phyloP scores from a whole-genome alignment of 139 green algal species.

The Coccomyxa sp. region DNA sequence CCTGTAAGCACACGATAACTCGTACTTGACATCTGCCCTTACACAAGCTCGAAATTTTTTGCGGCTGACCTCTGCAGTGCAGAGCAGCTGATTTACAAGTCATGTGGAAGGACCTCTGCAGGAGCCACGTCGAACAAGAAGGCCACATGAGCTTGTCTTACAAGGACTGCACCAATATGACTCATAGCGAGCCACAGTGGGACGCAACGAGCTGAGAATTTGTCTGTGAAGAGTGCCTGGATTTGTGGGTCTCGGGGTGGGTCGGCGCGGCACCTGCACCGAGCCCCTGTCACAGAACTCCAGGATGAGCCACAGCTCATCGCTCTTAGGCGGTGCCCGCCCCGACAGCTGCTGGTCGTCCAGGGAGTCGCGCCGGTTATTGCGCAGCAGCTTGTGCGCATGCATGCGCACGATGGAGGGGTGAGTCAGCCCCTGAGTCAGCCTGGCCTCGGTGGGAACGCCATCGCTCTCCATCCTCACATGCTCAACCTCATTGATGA shows the following conservation, averaged over 20 bases:
- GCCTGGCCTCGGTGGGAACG: not conserved
- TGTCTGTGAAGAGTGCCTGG: too few species aligned
- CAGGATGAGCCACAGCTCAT: conserved; percentile 17
- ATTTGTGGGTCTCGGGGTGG: too few species aligned
- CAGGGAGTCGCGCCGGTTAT: not conserved
- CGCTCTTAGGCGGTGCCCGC: not conserved
- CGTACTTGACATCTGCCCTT: not conserved
- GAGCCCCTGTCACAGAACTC: conserved; percentile 22
- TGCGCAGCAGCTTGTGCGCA: not conserved
- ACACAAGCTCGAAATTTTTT: too few species aligned
- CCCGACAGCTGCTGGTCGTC: not conserved
- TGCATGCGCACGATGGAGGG: not conserved
- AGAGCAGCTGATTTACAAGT: too few species aligned
- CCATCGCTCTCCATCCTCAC: not conserved
- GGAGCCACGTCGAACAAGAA: too few species aligned
- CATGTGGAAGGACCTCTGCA: too few species aligned
- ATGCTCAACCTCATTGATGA: too few species aligned
- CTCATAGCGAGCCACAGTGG: too few species aligned
- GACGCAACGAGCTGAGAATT: too few species aligned
- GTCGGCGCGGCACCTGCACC: conserved; percentile 13
- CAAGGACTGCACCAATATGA: too few species aligned
- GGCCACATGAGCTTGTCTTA: too few species aligned
- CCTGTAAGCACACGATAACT: not conserved
- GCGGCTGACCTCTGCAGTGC: too few species aligned
- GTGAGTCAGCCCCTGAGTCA: not conserved